These are phyloP conservation scores for Brasenia schreberi DNA, from an alignment of 164 flowering plant genomes.

Conservation along the genomic window DNA sequence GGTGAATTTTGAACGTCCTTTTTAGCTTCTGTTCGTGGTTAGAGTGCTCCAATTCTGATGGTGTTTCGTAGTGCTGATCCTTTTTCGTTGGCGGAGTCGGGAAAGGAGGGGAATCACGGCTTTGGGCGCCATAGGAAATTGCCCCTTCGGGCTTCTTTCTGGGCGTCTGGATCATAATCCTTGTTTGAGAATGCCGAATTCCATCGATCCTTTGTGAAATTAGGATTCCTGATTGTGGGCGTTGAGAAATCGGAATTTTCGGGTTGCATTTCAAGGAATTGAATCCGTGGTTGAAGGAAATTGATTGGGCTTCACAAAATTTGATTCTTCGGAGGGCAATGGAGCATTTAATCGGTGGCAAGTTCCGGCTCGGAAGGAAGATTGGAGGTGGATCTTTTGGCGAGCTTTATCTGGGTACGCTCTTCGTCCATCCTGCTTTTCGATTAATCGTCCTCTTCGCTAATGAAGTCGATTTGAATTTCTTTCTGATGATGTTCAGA, in stretches of 20 bases:
- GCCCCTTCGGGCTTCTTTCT: not conserved
- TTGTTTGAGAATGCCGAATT: not conserved
- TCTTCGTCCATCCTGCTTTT: not conserved
- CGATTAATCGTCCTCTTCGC: no score
- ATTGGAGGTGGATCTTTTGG: constrained; percentile 78
- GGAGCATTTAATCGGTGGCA: constrained; percentile 57
- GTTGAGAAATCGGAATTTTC: not conserved
- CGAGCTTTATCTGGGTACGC: constrained; percentile 55
- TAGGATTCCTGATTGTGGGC: not conserved
- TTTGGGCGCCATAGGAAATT: not conserved
- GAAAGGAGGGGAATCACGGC: not conserved
- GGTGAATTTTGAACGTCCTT: not conserved
- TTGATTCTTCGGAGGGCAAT: constrained; percentile 11
- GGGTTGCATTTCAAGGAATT: not conserved
- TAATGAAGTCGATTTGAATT: not conserved
- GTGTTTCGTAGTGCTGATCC: not conserved
- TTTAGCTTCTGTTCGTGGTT: not conserved
- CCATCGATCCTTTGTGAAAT: not conserved
- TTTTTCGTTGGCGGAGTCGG: not conserved
- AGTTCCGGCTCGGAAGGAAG: constrained; percentile 58
- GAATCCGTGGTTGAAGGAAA: not conserved
- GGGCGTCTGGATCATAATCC: not conserved
- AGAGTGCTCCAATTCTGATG: not conserved
- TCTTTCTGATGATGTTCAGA: not conserved
- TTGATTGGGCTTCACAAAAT: not conserved